Conservation (phyloP, 1,139 yeast species). For the Nakaseomyces kungkrabaensis region DNA sequence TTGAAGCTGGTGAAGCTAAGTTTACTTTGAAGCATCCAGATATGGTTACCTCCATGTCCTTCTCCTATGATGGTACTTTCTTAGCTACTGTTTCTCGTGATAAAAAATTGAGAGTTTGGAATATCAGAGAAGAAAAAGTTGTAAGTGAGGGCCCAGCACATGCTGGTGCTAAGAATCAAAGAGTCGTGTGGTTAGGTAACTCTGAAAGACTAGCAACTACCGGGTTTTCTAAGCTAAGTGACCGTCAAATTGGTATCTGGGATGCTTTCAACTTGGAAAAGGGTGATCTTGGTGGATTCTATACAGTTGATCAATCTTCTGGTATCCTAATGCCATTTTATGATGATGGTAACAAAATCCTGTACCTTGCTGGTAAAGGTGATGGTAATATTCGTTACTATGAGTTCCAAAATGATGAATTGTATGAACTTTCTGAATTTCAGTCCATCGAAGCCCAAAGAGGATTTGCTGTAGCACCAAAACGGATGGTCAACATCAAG, state of each 20-base stretch:
- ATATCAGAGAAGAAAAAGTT: constrained; percentile 62
- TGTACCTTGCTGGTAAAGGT: constrained; percentile 93
- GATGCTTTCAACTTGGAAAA: constrained; percentile 59
- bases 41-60: constrained; percentile 80
- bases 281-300: constrained; percentile 86
- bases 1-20: constrained; percentile 61
- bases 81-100: constrained; percentile 91
- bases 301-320: constrained; percentile 77
- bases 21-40: constrained; percentile 78
- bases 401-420: constrained; percentile 74
- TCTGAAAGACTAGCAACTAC: constrained; percentile 81
- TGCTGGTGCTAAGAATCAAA: constrained; percentile 80
- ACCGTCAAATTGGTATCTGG: constrained; percentile 94
- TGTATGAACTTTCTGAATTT: constrained; percentile 75
- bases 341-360: constrained; percentile 69
- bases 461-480: constrained; percentile 88
- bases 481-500: constrained; percentile 62
- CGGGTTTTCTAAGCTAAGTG: constrained; percentile 89
- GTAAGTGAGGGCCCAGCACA: constrained; percentile 85
- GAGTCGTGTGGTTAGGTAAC: constrained; percentile 85
- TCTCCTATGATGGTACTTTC: constrained; percentile 79
- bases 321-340: constrained; percentile 88
- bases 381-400: constrained; percentile 94
- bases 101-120: constrained; percentile 85
- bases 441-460: constrained; percentile 89